Evolutionary conservation across 306 rosid species (phyloP), one percentile per base, ranked within the genome.

Genomic region (Rosa lucieae): DNA sequence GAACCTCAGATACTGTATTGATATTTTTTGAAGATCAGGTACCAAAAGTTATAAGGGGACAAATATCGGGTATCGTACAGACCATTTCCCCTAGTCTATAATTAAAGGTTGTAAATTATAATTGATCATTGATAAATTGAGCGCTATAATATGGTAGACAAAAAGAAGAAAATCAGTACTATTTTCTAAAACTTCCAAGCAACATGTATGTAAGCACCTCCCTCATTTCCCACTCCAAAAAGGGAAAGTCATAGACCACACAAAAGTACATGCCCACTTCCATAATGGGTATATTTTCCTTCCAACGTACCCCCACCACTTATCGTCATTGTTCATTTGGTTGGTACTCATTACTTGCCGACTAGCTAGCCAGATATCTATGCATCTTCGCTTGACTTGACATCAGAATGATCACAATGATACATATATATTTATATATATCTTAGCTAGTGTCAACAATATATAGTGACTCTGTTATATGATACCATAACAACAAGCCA

Each of bases 171-270:
- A 32, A 32, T 32, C 37, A 32, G 2, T 32, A 32, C 37, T 32
- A 32, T 32, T 32, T 32, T 32, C 37, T 32, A 32, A 32, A 32
- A 2, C 37, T 32, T 32, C 37, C n/a, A 51, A 51, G 20, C 20
- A 53, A 18, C 3, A 20, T 6, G 61, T 78, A 62, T 67, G 85
- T 83, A 79, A 67, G 84, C 86, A 66, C 40, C 11, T 42, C 76
- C 77, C 81, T 56, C 82, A 12, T 82, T 75, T 69, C 43, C 80
- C 83, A 84, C 82, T 80, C 81, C 86, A 66, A 76, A 88, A 80
- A 49, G 82, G 84, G 84, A 53, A 89, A 88, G 84, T 82, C 83
- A 59, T 70, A 67, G 80, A 51, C 76, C 69, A 59, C 56, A 44
- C 46, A 80, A 79, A 74, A 62, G 67, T 65, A 76, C 70, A 74